Evolutionary conservation across 306 rosid genomes (phyloP).

Genomic region (Canavalia gladiata): DNA sequence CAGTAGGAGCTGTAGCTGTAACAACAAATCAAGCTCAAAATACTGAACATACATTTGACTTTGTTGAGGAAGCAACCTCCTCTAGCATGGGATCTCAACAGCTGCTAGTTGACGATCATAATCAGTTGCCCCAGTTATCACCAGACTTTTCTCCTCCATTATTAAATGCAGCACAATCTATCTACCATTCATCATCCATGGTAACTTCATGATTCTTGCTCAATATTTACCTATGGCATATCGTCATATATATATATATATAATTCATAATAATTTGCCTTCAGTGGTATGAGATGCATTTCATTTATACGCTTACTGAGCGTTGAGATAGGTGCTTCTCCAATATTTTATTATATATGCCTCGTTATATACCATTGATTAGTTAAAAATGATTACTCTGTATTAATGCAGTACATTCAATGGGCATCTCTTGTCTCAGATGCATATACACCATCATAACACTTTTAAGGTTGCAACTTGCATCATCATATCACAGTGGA

Average conservation of each 20-base stretch:
- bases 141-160: neutral
- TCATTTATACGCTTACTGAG: neutral
- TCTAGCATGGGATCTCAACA: neutral
- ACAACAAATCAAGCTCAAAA: neutral
- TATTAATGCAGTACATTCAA: neutral
- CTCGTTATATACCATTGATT: neutral
- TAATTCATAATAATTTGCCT: neutral
- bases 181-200: neutral
- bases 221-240: neutral
- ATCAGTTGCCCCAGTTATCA: neutral
- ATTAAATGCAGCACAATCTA: neutral
- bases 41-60: neutral
- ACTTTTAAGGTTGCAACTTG: neutral
- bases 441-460: neutral
- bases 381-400: neutral
- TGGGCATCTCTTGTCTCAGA: neutral
- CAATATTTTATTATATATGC: neutral
- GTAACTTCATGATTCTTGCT: slow-evolving; percentile 1
- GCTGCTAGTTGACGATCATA: neutral
- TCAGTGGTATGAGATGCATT: neutral
- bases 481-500: neutral
- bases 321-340: neutral
- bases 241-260: neutral
- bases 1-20: neutral
- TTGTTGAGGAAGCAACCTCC: neutral